phyloP scores from a whole-genome alignment of 306 rosid species.

The Ormosia emarginata region DNA sequence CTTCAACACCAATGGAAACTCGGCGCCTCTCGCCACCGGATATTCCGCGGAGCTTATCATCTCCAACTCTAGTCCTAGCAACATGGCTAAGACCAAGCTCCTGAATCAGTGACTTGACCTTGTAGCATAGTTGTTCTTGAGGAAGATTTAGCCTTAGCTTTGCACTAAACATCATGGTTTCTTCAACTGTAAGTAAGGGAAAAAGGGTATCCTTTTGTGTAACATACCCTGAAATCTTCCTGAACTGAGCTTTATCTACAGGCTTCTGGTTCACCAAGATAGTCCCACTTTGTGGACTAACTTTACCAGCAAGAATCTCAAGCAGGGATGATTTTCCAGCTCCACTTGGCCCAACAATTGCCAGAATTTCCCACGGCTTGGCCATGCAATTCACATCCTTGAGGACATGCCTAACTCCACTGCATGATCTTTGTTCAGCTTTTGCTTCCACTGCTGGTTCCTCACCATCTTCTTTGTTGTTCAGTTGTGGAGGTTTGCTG shows the following conservation, averaged over 20 bases:
- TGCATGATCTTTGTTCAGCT: slow-evolving; percentile 17
- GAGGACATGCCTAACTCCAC: slow-evolving; percentile 53
- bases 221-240: slow-evolving; percentile 72
- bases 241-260: slow-evolving; percentile 48
- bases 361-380: slow-evolving; percentile 67
- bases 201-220: slow-evolving; percentile 74
- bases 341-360: slow-evolving; percentile 90
- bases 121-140: slow-evolving; percentile 37
- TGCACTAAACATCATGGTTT: slow-evolving; percentile 80
- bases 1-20: slow-evolving; percentile 81
- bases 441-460: slow-evolving; percentile 34
- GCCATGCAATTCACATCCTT: slow-evolving; percentile 60
- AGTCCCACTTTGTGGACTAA: slow-evolving; percentile 56
- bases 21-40: slow-evolving; percentile 74
- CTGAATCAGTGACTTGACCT: slow-evolving; percentile 51
- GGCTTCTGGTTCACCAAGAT: slow-evolving; percentile 55
- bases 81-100: slow-evolving; percentile 68
- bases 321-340: slow-evolving; percentile 89
- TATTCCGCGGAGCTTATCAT: slow-evolving; percentile 61
- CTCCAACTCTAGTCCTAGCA: slow-evolving; percentile 57
- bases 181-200: slow-evolving; percentile 84
- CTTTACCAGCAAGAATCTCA: slow-evolving; percentile 66
- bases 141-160: slow-evolving; percentile 49
- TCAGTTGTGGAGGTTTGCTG: slow-evolving; percentile 23
- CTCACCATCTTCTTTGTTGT: slow-evolving; percentile 9